phyloP scores from a whole-genome alignment of 2,329 filamentous ascomycete species.

The Paraphaeosphaeria sporulosa region DNA sequence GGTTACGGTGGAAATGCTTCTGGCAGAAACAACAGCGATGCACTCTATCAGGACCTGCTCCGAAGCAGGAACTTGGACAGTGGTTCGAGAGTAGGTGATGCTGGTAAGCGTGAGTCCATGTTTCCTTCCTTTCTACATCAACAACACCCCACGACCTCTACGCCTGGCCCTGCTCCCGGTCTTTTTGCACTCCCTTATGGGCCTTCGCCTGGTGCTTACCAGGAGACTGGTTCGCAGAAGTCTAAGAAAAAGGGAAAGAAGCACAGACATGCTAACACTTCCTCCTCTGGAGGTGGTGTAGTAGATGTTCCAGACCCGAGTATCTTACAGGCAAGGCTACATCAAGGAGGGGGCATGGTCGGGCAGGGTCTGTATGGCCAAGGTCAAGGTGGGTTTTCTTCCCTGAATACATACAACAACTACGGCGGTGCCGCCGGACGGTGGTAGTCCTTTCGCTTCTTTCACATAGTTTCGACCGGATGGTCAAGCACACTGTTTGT shows the following conservation, averaged over 20 bases:
- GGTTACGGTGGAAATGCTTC: constrained; percentile 68
- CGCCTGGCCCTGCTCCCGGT: constrained; percentile 87
- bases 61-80: constrained; percentile 68
- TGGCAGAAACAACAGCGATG: constrained; percentile 78
- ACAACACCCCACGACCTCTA: constrained; percentile 82
- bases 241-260: constrained; percentile 99
- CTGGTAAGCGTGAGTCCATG: constrained; percentile 98
- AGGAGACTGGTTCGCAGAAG: constrained; percentile 88
- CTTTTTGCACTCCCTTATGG: constrained; percentile 92
- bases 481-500: constrained; percentile 42
- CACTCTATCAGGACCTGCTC: constrained; percentile 80
- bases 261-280: constrained; percentile 99
- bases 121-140: constrained; percentile 85
- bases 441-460: constrained; percentile 46
- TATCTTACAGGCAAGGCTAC: constrained; percentile 97
- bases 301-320: constrained; percentile 99
- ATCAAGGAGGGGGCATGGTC: constrained; percentile 81
- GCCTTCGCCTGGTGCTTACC: constrained; percentile 82
- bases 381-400: constrained; percentile 89
- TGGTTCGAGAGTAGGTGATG: constrained; percentile 78
- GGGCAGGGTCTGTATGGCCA: constrained; percentile 92
- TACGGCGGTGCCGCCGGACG: constrained; percentile 48
- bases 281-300: constrained; percentile 99
- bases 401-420: constrained; percentile 75
- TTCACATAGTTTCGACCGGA: constrained; percentile 39